These are phyloP conservation scores for Blastobotrys illinoisensis DNA, from an alignment of 1,139 yeast species.

Conservation along the genomic window DNA sequence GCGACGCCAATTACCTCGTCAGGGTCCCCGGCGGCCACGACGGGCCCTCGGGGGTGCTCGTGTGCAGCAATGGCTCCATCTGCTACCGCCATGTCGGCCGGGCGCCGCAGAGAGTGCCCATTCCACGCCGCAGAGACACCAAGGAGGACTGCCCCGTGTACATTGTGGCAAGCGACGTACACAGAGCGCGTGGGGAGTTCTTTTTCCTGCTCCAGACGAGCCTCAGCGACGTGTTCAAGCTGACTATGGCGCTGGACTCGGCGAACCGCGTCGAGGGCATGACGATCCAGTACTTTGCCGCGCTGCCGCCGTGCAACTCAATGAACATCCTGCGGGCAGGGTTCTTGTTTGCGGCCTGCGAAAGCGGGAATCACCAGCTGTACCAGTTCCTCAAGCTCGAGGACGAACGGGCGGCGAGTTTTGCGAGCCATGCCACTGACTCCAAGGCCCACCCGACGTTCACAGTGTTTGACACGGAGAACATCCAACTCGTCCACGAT, in stretches of 20 bases:
- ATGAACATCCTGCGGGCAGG: constrained; percentile 70
- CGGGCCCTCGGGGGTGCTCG: constrained; percentile 58
- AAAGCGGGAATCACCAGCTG: constrained; percentile 54
- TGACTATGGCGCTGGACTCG: constrained; percentile 47
- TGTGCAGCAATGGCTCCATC: constrained; percentile 45
- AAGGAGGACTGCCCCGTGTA: constrained; percentile 30
- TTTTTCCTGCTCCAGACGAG: constrained; percentile 70
- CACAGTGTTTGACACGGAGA: constrained; percentile 36
- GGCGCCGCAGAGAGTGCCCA: constrained; percentile 39
- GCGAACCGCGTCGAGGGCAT: constrained; percentile 33
- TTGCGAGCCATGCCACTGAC: constrained; percentile 2
- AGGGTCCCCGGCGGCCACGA: constrained; percentile 47
- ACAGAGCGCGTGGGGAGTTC: constrained; percentile 41
- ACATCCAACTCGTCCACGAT: constrained; percentile 54
- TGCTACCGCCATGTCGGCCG: constrained; percentile 40
- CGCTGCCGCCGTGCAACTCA: constrained; percentile 53
- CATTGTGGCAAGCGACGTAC: constrained; percentile 57
- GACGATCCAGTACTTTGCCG: constrained; percentile 65
- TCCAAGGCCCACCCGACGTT: not conserved
- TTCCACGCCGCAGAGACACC: constrained; percentile 43
- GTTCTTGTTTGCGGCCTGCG: constrained; percentile 61
- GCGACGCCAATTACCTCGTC: constrained; percentile 40
- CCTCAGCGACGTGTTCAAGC: constrained; percentile 72
- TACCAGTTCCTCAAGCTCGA: constrained; percentile 81
- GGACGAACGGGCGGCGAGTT: constrained; percentile 32